Percentiles rank a stretch among this genome's conserved stretches.
Evolutionary conservation across 164 flowering plant genomes (phyloP).

Genomic region (Brasenia schreberi): DNA sequence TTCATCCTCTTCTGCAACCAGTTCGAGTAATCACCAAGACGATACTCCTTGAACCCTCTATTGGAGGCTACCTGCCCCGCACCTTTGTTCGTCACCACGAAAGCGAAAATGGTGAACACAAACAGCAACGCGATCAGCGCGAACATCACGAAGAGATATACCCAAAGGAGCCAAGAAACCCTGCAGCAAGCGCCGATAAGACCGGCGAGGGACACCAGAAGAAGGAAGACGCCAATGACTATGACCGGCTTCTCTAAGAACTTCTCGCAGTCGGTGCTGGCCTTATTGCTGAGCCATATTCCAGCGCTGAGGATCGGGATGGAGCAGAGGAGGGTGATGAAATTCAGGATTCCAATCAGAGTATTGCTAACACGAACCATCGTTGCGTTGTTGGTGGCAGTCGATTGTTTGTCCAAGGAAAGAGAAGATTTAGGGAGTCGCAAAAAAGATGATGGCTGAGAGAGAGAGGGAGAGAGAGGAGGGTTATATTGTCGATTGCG

Average conservation of each 20-base stretch:
- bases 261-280: slow-evolving; percentile 43
- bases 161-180: slow-evolving; percentile 49
- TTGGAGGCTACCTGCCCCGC: slow-evolving; percentile 37
- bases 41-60: slow-evolving; percentile 51
- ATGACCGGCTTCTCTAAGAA: slow-evolving; percentile 43
- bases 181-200: slow-evolving; percentile 53
- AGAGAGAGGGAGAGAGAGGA: too few relatives aligned
- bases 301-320: slow-evolving; percentile 51
- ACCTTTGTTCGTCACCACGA: slow-evolving; percentile 61
- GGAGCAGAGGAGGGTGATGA: slow-evolving; percentile 45
- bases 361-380: slow-evolving; percentile 46
- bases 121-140: slow-evolving; percentile 39
- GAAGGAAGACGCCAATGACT: slow-evolving; percentile 39
- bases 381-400: not conserved
- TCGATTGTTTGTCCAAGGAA: not conserved
- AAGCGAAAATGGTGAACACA: slow-evolving; percentile 55
- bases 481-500: too few relatives aligned
- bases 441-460: too few relatives aligned
- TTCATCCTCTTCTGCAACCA: slow-evolving; percentile 55
- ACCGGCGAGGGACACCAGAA: slow-evolving; percentile 57
- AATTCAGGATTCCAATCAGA: slow-evolving; percentile 46
- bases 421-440: too few relatives aligned
- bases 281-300: slow-evolving; percentile 42
- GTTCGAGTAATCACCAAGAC: slow-evolving; percentile 49
- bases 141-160: slow-evolving; percentile 61